Evolutionary conservation across 306 rosid species (phyloP), one percentile per base, ranked within the genome.

Genomic region (Citrullus amarus): DNA sequence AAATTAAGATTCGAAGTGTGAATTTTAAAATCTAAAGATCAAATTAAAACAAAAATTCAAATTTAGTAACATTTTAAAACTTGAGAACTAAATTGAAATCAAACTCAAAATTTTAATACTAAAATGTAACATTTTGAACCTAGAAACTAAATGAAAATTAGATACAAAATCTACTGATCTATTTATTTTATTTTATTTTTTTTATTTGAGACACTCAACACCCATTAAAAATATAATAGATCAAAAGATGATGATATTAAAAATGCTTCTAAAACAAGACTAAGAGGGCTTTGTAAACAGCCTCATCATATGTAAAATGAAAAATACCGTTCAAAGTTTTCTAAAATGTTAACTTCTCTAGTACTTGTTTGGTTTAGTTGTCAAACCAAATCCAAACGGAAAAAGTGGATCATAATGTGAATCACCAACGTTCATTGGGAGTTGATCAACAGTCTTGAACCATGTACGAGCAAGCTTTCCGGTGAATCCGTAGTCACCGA

Each of bases 391-490:
- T 25, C 93, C 95, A 79, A 93, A 93, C 12, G 97, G 89, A 82
- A 88, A 89, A 4, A 91, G 79, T 75, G 95, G 95, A 77, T 93
- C 93, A 72, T 89, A 93, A 81, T 91, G 90, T 62, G 80, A 39
- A 75, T 93, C 98, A 8, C 93, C 96, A 12, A 89, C 91, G 75
- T 88, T 90, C 95, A 93, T 91, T 0, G 98, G 95, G 28, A 93
- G 97, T 79, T 93, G 96, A 71, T 93, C 86, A 12, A 88, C 88
- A 16, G 86, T 78, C 85, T 93, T 89, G 87, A 91, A 89, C 98
- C 98, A 93, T 32, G 96, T 93, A 16, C 86, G 89, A 16, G 97
- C 97, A 36, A 93, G 86, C 87, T 93, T 91, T 48, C 98, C 93
- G 5, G 87, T 85, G 87, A 93, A 93, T 75, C 92, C 93, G 43